Conservation (phyloP, 148 eudicot species). For the Tetragonia tetragonoides region DNA sequence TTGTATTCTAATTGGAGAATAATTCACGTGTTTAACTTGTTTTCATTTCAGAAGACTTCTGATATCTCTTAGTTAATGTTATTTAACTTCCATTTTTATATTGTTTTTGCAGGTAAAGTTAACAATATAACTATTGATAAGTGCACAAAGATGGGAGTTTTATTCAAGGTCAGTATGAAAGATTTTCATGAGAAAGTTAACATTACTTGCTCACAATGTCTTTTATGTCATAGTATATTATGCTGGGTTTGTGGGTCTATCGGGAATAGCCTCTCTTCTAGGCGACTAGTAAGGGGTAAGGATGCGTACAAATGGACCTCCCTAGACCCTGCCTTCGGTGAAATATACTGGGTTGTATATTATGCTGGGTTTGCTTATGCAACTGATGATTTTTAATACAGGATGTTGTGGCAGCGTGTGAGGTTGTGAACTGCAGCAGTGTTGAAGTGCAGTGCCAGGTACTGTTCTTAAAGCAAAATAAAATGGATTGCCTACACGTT, state of each 20-base stretch:
- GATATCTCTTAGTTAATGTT: not conserved
- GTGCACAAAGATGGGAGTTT: constrained; percentile 89
- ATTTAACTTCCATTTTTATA: constrained; percentile 6
- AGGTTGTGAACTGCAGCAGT: constrained; percentile 87
- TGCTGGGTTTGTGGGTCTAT: not conserved
- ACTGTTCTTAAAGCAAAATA: constrained; percentile 7
- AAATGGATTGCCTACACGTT: not conserved
- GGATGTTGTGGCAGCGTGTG: constrained; percentile 99
- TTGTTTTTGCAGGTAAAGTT: constrained; percentile 72
- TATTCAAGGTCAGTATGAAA: constrained; percentile 63
- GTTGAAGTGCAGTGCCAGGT: constrained; percentile 98
- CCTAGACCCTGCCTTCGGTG: too few species aligned
- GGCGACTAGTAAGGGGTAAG: too few species aligned
- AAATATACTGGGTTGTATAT: too few species aligned
- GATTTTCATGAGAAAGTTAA: not conserved
- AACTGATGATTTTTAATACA: constrained; percentile 28
- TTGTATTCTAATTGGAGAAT: constrained; percentile 9
- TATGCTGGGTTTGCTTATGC: constrained; percentile 6
- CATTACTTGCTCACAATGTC: not conserved
- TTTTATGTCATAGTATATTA: not conserved
- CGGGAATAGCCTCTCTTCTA: too few species aligned
- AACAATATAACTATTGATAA: constrained; percentile 93
- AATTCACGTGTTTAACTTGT: not conserved
- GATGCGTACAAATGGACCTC: too few species aligned
- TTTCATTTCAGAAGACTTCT: not conserved